Conservation (phyloP, 148 eudicot genomes). For the Polygonum aviculare region DNA sequence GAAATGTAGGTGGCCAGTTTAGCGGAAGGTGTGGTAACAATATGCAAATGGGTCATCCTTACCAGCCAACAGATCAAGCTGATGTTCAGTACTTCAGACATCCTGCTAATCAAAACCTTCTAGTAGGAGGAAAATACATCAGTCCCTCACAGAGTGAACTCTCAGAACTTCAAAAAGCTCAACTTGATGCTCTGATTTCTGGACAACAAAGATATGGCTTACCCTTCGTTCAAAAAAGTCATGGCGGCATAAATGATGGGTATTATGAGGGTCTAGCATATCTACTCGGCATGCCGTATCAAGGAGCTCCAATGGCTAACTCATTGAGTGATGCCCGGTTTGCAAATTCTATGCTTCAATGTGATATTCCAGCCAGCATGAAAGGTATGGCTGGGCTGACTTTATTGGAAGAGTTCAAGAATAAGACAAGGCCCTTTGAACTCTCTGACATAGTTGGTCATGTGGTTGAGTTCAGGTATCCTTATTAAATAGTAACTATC, state of each 20-base stretch:
- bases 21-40: constrained; percentile 22
- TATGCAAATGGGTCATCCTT: constrained; percentile 17
- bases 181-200: constrained; percentile 34
- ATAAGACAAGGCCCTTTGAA: constrained; percentile 38
- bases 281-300: constrained; percentile 18
- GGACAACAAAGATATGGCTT: constrained; percentile 29
- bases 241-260: constrained; percentile 17
- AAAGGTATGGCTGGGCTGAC: constrained; percentile 29
- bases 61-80: constrained; percentile 18
- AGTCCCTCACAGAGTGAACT: constrained; percentile 19
- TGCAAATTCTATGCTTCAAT: constrained; percentile 18
- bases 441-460: constrained; percentile 44
- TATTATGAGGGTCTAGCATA: constrained; percentile 22
- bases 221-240: constrained; percentile 20
- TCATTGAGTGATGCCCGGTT: constrained; percentile 16
- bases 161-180: constrained; percentile 26
- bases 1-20: constrained; percentile 17
- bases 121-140: constrained; percentile 17
- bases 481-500: not conserved
- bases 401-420: constrained; percentile 45
- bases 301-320: constrained; percentile 23
- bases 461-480: constrained; percentile 54
- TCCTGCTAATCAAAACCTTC: constrained; percentile 12
- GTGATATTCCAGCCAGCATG: constrained; percentile 21
- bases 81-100: constrained; percentile 13